A percentile compares a stretch with the other conserved stretches of the same genome.
These are phyloP conservation scores for Ogataea pignaliae DNA, from an alignment of 805 yeast genomes.

Conservation along the genomic window DNA sequence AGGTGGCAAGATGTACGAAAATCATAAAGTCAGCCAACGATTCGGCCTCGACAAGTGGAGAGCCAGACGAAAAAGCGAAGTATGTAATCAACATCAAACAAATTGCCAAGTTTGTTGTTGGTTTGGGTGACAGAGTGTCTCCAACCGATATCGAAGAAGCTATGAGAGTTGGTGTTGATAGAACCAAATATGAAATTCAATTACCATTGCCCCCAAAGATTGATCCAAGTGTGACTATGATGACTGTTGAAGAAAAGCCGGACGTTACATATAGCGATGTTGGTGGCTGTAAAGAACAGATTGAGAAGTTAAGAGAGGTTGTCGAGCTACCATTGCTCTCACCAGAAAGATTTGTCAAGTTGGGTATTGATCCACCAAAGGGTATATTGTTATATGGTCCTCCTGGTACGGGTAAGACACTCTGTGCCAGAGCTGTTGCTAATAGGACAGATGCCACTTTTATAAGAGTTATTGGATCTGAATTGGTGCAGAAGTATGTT, in stretches of 20 bases:
- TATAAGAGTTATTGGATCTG: conserved; percentile 97
- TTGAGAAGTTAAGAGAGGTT: conserved; percentile 92
- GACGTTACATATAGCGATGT: conserved; percentile 98
- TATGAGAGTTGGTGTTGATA: conserved; percentile 98
- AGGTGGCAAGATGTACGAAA: conserved; percentile 98
- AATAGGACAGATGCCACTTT: conserved; percentile 99
- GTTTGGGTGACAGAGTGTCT: conserved; percentile 91
- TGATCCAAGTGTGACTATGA: conserved; percentile 98
- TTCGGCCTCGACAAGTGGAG: conserved; percentile 18
- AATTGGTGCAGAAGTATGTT: conserved; percentile 95
- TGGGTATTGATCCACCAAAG: conserved; percentile 98
- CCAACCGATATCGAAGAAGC: conserved; percentile 99
- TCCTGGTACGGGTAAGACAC: conserved; percentile 97
- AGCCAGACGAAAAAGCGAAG: conserved; percentile 71
- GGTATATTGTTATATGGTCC: conserved; percentile 97
- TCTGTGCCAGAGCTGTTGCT: conserved; percentile 98
- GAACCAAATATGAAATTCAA: conserved; percentile 95
- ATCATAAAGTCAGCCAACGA: conserved; percentile 66
- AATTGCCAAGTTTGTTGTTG: conserved; percentile 96
- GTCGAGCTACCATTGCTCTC: conserved; percentile 90
- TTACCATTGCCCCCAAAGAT: conserved; percentile 96
- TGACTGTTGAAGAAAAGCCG: conserved; percentile 99
- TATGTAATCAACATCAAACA: conserved; percentile 97
- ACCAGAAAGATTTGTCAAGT: conserved; percentile 93
- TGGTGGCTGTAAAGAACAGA: conserved; percentile 98